Conservation (phyloP, 352 stramenopile genomes). For the Globisporangium canariense region DNA sequence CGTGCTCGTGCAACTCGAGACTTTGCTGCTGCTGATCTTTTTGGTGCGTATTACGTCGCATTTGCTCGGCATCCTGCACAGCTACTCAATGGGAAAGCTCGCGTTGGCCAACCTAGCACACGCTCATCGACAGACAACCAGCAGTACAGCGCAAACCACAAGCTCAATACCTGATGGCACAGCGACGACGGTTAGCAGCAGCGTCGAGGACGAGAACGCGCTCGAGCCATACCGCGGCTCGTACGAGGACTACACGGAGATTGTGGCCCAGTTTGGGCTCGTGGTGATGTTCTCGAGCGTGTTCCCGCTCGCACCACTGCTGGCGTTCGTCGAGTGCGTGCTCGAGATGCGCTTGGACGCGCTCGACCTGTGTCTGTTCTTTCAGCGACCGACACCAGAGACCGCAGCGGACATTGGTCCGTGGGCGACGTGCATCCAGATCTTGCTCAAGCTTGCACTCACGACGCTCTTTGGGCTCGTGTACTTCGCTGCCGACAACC, state of each 20-base stretch:
- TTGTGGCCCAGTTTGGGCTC: slow-evolving; percentile 41
- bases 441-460: slow-evolving; percentile 34
- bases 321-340: slow-evolving; percentile 37
- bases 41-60: slow-evolving; percentile 24
- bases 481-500: slow-evolving; percentile 34
- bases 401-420: slow-evolving; percentile 22
- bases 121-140: background rate
- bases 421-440: slow-evolving; percentile 30
- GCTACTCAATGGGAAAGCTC: background rate
- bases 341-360: slow-evolving; percentile 43
- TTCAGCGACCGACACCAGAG: slow-evolving; percentile 36
- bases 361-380: slow-evolving; percentile 37
- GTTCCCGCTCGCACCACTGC: slow-evolving; percentile 33
- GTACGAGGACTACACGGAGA: slow-evolving; percentile 39
- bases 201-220: slow-evolving; percentile 15
- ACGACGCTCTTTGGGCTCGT: slow-evolving; percentile 24
- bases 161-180: background rate
- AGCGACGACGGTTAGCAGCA: background rate
- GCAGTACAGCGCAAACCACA: background rate
- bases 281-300: slow-evolving; percentile 43
- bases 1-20: slow-evolving; percentile 40
- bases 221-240: slow-evolving; percentile 27
- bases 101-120: background rate
- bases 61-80: slow-evolving; percentile 16
- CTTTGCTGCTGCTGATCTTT: slow-evolving; percentile 35